Base-by-base conservation (phyloP, 2,329 filamentous ascomycete genomes). In the Microsporum audouinii region DNA sequence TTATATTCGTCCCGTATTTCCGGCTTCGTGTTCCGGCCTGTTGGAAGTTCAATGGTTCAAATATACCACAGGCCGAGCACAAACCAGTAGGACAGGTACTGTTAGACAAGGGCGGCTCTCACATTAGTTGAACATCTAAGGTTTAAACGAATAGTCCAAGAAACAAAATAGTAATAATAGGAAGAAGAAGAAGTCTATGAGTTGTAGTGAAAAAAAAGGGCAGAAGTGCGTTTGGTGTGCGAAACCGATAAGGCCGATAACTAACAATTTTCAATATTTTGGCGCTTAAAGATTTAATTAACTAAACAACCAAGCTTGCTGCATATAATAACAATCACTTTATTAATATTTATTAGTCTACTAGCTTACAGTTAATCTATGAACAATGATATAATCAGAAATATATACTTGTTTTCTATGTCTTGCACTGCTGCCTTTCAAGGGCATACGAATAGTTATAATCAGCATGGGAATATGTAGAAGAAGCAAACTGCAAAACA, bases 381-480 rank as follows among this genome's bases (percentile, higher is more conserved):
- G 10, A 51, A 29, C 43, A 14, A 12, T 51, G 29, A 10, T 51
- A 51, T 31, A 51, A 29, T 51, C 45, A 51, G 45, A 51, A 12
- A 5, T 55, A 55, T 55, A 55, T 55, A 55, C 51, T 47, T 36
- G 31, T 55, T 55, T 55, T 34, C 51, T 55, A 55, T 55, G 51
- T 36, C 12, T 36, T 34, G 51, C 31, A 23, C 31, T n/a, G 31
- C 33, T 23, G 31, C 33, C 51, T 31, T 14, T 8, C 8, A 34
- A 55, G 31, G 45, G 14, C 33, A 10, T 38, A 34, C 5, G 14
- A 14, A 55, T 10, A 14, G 51, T 31, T 55, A 55, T 55, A 34
- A 38, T 7, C 51, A 36, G 31, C 12, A 31, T 23, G 33, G 33
- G 33, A 31, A 34, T 55, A 36, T 55, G 45, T 36, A 55, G 33